phyloP scores from a whole-genome alignment of 495 filamentous ascomycete genomes.

The Apodospora peruviana region DNA sequence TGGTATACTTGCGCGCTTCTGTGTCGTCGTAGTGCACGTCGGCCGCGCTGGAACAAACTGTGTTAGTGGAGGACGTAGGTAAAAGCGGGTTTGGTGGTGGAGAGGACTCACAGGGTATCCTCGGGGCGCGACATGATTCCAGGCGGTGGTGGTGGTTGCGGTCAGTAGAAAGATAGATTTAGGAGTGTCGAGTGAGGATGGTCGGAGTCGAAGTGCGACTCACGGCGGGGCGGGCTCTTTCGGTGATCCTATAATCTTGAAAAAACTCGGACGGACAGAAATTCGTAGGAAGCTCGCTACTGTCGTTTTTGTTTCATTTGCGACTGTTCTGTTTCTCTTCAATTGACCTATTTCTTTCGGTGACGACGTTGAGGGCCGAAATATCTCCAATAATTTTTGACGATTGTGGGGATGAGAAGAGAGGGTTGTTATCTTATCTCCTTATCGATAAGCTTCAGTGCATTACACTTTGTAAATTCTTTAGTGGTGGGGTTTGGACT shows the following conservation, averaged over 20 bases:
- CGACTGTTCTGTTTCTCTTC: no score
- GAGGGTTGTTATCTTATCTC: slow-evolving; percentile 9
- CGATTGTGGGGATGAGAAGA: slow-evolving; percentile 4
- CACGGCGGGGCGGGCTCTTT: background rate
- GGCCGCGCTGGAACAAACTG: slow-evolving; percentile 57
- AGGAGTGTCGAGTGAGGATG: no score
- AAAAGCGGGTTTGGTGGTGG: slow-evolving; percentile 5
- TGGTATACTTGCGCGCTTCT: slow-evolving; percentile 97
- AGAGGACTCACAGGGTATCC: slow-evolving; percentile 69
- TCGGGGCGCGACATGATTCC: slow-evolving; percentile 87
- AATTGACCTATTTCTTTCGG: no score
- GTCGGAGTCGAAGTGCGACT: no score
- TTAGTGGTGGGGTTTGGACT: background rate
- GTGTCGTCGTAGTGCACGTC: slow-evolving; percentile 96
- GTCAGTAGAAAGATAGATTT: no score
- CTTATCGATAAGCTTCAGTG: slow-evolving; percentile 5
- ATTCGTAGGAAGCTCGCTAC: no score
- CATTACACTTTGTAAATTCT: background rate
- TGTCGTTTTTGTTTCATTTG: no score
- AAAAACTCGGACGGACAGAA: no score
- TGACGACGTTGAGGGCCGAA: no score
- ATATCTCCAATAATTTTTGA: no score
- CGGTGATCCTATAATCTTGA: background rate
- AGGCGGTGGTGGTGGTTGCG: background rate
- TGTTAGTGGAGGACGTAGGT: slow-evolving; percentile 1